A percentile compares a stretch with the other conserved stretches of the same genome.
These are phyloP conservation scores for Trametes hirsuta DNA, from an alignment of 1,284 basidiomycete genomes.

Conservation along the genomic window DNA sequence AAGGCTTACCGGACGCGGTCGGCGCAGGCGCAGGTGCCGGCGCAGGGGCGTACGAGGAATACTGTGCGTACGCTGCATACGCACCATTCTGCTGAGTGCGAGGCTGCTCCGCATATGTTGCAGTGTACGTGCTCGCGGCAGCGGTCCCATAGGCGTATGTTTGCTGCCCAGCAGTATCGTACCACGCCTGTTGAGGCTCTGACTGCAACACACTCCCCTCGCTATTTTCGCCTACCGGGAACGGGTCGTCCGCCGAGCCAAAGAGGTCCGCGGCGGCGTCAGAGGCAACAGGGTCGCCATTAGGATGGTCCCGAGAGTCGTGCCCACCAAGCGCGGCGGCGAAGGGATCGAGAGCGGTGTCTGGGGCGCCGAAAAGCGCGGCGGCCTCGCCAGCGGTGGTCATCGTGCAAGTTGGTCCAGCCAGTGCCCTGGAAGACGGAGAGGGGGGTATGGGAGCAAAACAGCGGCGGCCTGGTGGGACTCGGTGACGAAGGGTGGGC, in stretches of 20 bases:
- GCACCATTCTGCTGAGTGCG: conserved; percentile 20
- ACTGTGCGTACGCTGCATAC: conserved; percentile 22
- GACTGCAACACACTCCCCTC: conserved; percentile 27
- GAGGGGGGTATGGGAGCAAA: conserved; percentile 4
- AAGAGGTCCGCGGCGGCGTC: conserved; percentile 31
- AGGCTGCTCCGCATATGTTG: conserved; percentile 21
- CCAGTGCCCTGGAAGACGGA: conserved; percentile 20
- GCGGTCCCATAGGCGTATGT: conserved; percentile 11
- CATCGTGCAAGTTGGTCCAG: conserved; percentile 42
- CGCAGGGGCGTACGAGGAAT: conserved; percentile 15
- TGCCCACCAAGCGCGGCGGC: conserved; percentile 53
- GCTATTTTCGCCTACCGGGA: conserved; percentile 19
- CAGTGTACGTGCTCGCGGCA: conserved; percentile 23
- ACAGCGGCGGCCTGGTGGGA: conserved; percentile 7
- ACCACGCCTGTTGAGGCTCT: conserved; percentile 37
- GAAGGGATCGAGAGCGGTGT: conserved; percentile 67
- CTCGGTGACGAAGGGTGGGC: conserved; percentile 17
- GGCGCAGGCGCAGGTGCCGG: conserved; percentile 11
- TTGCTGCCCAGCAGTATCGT: conserved; percentile 24
- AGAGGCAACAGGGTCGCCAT: conserved; percentile 21
- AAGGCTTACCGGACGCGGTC: conserved; percentile 9
- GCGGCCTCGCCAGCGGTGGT: conserved; percentile 74
- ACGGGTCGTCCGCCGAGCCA: conserved; percentile 20
- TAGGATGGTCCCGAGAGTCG: conserved; percentile 25
- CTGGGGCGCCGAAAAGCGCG: conserved; percentile 69